Base-by-base conservation (phyloP, 257 asterid species). In the Capsicum chinense region DNA sequence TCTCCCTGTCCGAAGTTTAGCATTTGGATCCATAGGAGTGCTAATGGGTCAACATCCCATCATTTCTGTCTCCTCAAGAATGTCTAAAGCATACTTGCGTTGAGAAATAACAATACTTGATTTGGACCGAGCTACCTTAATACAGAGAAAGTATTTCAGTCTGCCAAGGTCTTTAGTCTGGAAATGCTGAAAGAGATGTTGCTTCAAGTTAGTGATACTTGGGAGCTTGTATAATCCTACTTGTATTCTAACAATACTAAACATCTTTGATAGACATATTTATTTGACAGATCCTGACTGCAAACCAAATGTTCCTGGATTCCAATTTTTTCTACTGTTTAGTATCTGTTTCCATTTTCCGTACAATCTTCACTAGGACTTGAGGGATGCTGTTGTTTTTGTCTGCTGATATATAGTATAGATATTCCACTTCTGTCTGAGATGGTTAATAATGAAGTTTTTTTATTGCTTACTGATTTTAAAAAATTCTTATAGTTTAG, bases 251-350 rank as follows among this genome's bases (percentile, higher is more conserved):
- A 26, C 33, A 26, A 26, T 74, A 12, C 44, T 48, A 50, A 71
- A 12, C 44, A 26, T 76, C 79, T 13, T 52, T 14, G 81, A 6
- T 13, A 6, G 17, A 76, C 47, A 52, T 26, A 62, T 7, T 76
- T 76, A 76, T 76, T 52, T 70, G 79, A 52, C 44, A 17, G 79
- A 44, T 70, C 79, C 57, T 42, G 79, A 70, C 79, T 70, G 56
- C 79, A 70, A 44, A 70, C 9, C 26, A 70, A 44, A 44, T 44
- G 37, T 42, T 17, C 37, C 50, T 47, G 21, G 54, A 17, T 44
- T 70, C 56, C 16, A 16, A 44, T 42, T 70, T 5, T 70, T 14
- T 4, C 44, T 15, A 44, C 52, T 44, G 33, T 69, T 70, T 44
- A 17, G 57, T n/a, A 5, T 44, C 35, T 70, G 9, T 70, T 70